Percentiles rank a stretch among this genome's conserved stretches.
phyloP scores from a whole-genome alignment of 169 alveolate genomes.

The Plasmodium malariae region DNA sequence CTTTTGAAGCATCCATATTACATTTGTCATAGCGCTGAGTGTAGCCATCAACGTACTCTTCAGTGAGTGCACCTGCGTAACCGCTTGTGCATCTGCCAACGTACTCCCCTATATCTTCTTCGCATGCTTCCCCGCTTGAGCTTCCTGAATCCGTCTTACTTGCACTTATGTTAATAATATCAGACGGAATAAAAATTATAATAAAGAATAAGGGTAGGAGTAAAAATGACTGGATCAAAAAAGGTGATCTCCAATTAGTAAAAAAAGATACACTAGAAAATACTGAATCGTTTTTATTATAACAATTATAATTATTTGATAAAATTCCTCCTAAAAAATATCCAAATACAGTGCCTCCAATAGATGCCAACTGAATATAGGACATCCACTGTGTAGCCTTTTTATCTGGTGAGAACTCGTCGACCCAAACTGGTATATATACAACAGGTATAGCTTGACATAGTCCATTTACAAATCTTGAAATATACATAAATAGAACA shows the following conservation, averaged over 20 bases:
- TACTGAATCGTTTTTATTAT: slow-evolving; percentile 1
- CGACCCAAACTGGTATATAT: slow-evolving; percentile 96
- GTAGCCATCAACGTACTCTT: background rate
- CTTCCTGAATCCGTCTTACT: background rate
- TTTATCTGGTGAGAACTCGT: slow-evolving; percentile 92
- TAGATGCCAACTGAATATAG: slow-evolving; percentile 90
- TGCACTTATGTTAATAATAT: slow-evolving; percentile 49
- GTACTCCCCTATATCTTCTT: background rate
- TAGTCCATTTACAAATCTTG: slow-evolving; percentile 92
- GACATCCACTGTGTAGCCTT: slow-evolving; percentile 96
- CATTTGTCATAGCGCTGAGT: background rate
- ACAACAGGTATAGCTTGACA: slow-evolving; percentile 94
- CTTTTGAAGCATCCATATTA: background rate
- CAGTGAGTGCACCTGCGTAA: background rate
- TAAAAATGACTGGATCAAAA: slow-evolving; percentile 60
- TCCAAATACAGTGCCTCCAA: slow-evolving; percentile 90
- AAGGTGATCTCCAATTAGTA: slow-evolving; percentile 76
- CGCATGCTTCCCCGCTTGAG: background rate
- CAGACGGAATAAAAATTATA: slow-evolving; percentile 65
- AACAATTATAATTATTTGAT: slow-evolving; percentile 21
- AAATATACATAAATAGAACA: slow-evolving; percentile 83
- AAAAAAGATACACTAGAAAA: slow-evolving; percentile 17
- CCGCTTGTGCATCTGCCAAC: background rate
- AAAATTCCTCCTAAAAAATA: slow-evolving; percentile 75
- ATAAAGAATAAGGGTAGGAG: slow-evolving; percentile 44